phyloP scores from a whole-genome alignment of 208 protist species.

The Leishmania arabica region DNA sequence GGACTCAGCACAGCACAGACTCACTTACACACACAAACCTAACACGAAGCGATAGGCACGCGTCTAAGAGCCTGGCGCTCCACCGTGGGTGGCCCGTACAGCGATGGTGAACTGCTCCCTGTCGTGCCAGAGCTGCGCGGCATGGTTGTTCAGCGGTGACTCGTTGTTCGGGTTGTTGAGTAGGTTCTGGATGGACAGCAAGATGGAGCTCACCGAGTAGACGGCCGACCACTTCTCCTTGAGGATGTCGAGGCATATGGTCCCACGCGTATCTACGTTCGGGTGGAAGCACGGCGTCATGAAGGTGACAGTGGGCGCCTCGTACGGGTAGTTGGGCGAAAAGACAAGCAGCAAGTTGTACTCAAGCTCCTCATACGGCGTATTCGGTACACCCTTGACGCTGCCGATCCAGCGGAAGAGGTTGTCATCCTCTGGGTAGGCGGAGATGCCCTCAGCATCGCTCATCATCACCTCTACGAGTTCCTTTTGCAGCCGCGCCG shows the following conservation, averaged over 20 bases:
- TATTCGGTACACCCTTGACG: constrained; percentile 82
- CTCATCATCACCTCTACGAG: constrained; percentile 95
- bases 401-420: constrained; percentile 94
- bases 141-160: constrained; percentile 94
- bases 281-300: constrained; percentile 96
- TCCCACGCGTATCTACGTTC: constrained; percentile 94
- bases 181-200: constrained; percentile 96
- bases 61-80: constrained; percentile 6
- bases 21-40: not conserved
- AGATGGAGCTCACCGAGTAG: constrained; percentile 93
- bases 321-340: constrained; percentile 94
- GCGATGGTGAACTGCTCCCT: constrained; percentile 61
- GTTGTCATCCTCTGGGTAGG: constrained; percentile 95
- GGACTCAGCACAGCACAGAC: not conserved
- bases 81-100: constrained; percentile 60
- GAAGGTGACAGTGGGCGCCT: constrained; percentile 93
- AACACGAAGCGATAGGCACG: not conserved
- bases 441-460: constrained; percentile 88
- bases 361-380: constrained; percentile 92
- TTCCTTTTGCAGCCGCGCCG: constrained; percentile 91
- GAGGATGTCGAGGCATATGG: constrained; percentile 97
- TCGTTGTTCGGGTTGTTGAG: constrained; percentile 97
- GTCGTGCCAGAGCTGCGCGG: constrained; percentile 92
- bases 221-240: constrained; percentile 98
- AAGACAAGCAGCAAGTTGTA: constrained; percentile 94